Evolutionary conservation across 202 grass and related monocot genomes (phyloP).

Genomic region (Eragrostis tef): DNA sequence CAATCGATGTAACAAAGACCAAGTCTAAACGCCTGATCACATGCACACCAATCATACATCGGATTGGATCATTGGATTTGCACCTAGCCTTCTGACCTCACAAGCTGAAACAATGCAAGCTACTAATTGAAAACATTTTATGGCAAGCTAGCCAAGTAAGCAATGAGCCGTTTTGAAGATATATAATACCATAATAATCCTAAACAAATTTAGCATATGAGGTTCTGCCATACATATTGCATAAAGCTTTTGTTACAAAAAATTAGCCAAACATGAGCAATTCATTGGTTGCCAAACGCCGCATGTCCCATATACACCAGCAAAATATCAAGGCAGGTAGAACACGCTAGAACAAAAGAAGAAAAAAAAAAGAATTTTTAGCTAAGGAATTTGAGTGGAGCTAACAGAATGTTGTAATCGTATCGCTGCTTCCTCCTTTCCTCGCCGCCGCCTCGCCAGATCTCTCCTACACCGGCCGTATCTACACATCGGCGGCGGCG

Average conservation of each 20-base stretch:
- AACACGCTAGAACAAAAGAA: conserved; percentile 52
- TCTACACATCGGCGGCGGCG: conserved; percentile 55
- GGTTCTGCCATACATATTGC: conserved; percentile 47
- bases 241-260: conserved; percentile 58
- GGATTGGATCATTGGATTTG: conserved; percentile 22
- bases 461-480: conserved; percentile 55
- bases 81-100: neutral
- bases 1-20: conserved; percentile 34
- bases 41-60: neutral
- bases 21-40: conserved; percentile 4
- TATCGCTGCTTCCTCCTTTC: conserved; percentile 42
- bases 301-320: conserved; percentile 59
- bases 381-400: conserved; percentile 44
- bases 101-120: conserved; percentile 23
- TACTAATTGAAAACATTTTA: neutral
- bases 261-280: conserved; percentile 48
- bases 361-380: conserved; percentile 16
- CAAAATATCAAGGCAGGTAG: conserved; percentile 54
- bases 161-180: conserved; percentile 9
- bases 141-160: neutral
- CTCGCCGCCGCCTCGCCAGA: conserved; percentile 44
- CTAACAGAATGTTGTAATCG: conserved; percentile 58
- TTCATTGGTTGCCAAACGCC: conserved; percentile 36
- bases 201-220: conserved; percentile 50
- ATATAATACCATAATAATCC: conserved; percentile 37